Conservation (phyloP, 2,329 filamentous ascomycete genomes). For the Talaromyces marneffei region DNA sequence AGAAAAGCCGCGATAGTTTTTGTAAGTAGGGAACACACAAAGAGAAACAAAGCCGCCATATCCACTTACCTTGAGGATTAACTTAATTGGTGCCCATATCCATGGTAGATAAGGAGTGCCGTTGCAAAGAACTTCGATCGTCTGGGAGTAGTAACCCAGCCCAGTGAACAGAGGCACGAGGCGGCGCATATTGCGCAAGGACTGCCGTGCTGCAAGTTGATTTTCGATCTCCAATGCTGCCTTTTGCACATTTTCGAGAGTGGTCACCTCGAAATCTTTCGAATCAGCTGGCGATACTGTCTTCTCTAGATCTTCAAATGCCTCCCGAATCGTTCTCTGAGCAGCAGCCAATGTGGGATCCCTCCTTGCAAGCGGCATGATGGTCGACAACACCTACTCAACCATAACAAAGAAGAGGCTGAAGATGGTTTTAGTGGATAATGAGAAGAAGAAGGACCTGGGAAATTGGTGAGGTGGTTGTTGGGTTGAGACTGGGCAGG, state of each 20-base stretch:
- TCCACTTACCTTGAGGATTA: background rate
- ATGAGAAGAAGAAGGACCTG: background rate
- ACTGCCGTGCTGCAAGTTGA: background rate
- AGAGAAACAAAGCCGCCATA: background rate
- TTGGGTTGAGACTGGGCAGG: background rate
- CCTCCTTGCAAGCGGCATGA: background rate
- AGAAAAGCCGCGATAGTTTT: background rate
- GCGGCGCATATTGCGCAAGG: background rate
- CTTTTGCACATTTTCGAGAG: background rate
- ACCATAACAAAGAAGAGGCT: background rate
- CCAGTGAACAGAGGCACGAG: background rate
- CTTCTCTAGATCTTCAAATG: background rate
- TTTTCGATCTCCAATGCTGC: background rate
- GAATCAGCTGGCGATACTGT: background rate
- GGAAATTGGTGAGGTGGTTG: background rate
- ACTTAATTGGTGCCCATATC: background rate
- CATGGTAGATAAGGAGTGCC: background rate
- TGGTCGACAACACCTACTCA: background rate
- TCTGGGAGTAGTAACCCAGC: background rate
- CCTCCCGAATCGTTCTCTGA: background rate
- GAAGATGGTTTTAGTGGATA: background rate
- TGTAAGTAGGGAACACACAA: background rate
- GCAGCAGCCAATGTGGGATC: background rate
- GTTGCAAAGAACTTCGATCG: background rate
- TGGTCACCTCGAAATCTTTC: background rate